Conservation (phyloP, 2,329 filamentous ascomycete genomes). For the Pyrenochaeta sp. region DNA sequence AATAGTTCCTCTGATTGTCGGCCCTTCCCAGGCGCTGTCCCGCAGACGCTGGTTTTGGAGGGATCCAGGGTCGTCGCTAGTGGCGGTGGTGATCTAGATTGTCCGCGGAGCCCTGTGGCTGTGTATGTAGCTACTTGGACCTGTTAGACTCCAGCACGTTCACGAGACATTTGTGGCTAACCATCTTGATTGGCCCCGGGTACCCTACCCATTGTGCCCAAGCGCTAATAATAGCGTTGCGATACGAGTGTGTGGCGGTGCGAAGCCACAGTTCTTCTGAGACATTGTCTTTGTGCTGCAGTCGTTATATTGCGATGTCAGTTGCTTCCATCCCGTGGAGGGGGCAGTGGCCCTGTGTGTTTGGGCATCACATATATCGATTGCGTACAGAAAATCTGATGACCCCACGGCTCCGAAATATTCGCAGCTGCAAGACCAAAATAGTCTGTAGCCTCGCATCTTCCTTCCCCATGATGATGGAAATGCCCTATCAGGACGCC, state of each 20-base stretch:
- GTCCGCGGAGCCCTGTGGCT: conserved; percentile 27
- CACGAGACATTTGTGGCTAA: background rate
- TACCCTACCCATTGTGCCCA: background rate
- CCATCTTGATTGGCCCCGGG: background rate
- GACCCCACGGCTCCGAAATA: conserved; percentile 19
- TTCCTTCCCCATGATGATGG: background rate
- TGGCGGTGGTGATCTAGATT: conserved; percentile 30
- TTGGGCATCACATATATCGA: conserved; percentile 20
- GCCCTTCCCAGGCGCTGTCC: conserved; percentile 18
- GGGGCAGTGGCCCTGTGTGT: conserved; percentile 1
- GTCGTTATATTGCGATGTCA: background rate
- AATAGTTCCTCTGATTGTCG: conserved; percentile 23
- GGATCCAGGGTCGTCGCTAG: conserved; percentile 27
- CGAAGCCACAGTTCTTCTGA: conserved; percentile 1
- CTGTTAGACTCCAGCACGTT: conserved; percentile 22
- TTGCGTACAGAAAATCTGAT: conserved; percentile 29
- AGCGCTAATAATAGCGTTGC: conserved; percentile 4
- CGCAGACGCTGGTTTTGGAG: conserved; percentile 16
- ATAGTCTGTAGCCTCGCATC: conserved; percentile 21
- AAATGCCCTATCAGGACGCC: background rate
- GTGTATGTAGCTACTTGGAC: conserved; percentile 27
- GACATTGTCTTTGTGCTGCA: conserved; percentile 7
- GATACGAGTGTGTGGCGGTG: conserved; percentile 14
- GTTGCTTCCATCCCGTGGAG: background rate
- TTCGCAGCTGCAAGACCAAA: conserved; percentile 17